Conservation (phyloP, 1,284 basidiomycete genomes). For the Termitomyces sp. region DNA sequence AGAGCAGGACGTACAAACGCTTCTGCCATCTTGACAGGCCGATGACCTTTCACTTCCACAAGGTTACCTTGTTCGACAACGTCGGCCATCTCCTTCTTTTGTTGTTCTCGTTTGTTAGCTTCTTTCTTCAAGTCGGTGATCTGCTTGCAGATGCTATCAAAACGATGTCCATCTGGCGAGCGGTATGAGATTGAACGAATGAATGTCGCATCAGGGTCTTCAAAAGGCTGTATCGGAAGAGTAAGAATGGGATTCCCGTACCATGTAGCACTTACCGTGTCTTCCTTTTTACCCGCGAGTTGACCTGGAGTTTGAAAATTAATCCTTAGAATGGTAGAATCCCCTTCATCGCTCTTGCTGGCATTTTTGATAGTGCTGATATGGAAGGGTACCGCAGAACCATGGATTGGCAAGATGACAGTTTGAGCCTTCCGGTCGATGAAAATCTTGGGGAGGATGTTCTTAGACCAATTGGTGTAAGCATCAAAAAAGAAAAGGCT, state of each 20-base stretch:
- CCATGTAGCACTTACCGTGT: conserved; percentile 57
- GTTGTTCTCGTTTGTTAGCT: conserved; percentile 94
- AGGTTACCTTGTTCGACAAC: conserved; percentile 94
- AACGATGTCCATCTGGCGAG: conserved; percentile 84
- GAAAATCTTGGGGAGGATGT: conserved; percentile 56
- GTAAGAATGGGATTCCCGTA: neutral
- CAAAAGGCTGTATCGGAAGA: conserved; percentile 69
- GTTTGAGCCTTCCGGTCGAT: conserved; percentile 91
- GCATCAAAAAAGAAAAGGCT: conserved; percentile 20
- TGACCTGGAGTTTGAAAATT: conserved; percentile 99
- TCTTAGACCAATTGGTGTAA: neutral
- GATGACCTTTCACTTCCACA: conserved; percentile 80
- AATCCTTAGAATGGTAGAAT: conserved; percentile 92
- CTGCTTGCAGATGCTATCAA: conserved; percentile 85
- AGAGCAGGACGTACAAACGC: conserved; percentile 92
- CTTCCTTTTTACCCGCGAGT: conserved; percentile 97
- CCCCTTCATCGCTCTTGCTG: conserved; percentile 96
- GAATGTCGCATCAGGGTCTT: conserved; percentile 96
- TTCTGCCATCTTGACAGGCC: conserved; percentile 83
- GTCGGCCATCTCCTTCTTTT: conserved; percentile 97
- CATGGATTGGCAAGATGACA: conserved; percentile 89
- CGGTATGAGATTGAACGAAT: conserved; percentile 95
- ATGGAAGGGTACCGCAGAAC: conserved; percentile 96
- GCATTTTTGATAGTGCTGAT: conserved; percentile 99
- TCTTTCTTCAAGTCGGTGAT: conserved; percentile 97